Base-by-base conservation (phyloP, 2,329 filamentous ascomycete genomes). In the Ilyonectria sp. region DNA sequence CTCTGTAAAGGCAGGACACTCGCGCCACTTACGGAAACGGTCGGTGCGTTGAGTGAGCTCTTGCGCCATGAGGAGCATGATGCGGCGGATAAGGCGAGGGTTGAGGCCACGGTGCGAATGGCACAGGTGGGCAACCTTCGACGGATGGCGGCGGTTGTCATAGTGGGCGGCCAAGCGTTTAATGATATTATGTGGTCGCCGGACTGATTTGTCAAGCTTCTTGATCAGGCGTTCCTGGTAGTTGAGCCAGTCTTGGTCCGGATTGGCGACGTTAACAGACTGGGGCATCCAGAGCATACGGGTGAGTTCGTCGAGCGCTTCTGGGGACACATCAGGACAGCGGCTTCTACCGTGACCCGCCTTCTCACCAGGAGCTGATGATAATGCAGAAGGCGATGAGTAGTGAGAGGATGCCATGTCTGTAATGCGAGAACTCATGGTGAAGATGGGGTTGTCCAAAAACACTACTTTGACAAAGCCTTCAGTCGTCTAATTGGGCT, bases 61-160 rank as follows among this genome's bases (percentile, higher is more conserved):
- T 7, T 79, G 75, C 0, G 75, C 76, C 7, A 88, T 54, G 6
- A 83, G 77, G 19, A 81, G 55, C 73, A 84, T 84, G n/a, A 87
- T 72, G 19, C 79, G 78, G 49, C 81, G 82, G 17, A 87, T 81
- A 11, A 86, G 69, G 44, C 78, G 80, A 0, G 83, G 78, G 46
- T 86, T 79, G 5, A 88, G 79, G 0, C 40, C 60, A 26, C 77
- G 70, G 71, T 88, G 86, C 4, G 72, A 73, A 6, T 59, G 15
- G 69, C 86, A 88, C 4, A 87, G 76, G 8, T 78, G 72, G 13
- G 82, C 81, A 11, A 69, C 71, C 17, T 78, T 72, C 8, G 54
- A 55, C 6, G 77, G 68, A 8, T 76, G 37, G 70, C 69, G 54
- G 46, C 77, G 55, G 11, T 60, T 59, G 13, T 71, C 66, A 8